Evolutionary conservation across 1,284 basidiomycete species (phyloP).

Genomic region (Schizophyllum commune): DNA sequence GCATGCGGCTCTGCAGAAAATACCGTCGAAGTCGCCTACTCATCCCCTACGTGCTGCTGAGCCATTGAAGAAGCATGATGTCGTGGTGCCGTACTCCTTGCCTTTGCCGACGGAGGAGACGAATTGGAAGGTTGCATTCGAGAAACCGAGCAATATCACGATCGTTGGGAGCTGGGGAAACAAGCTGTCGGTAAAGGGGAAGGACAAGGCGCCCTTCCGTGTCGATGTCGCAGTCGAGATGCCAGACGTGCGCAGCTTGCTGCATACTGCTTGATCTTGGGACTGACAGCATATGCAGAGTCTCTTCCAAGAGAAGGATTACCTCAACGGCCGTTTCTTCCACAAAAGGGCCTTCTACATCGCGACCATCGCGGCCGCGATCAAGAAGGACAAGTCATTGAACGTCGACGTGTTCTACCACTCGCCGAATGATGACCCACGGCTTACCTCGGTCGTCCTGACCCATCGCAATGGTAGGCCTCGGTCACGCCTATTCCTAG

Average conservation of each 20-base stretch:
- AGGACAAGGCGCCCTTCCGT: slow-evolving; percentile 55
- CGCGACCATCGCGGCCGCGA: slow-evolving; percentile 66
- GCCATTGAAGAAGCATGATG: slow-evolving; percentile 40
- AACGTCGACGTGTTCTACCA: slow-evolving; percentile 55
- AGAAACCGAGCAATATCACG: slow-evolving; percentile 56
- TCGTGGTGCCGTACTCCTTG: slow-evolving; percentile 56
- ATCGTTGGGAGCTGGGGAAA: slow-evolving; percentile 75
- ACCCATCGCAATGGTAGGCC: slow-evolving; percentile 45
- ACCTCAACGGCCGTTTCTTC: slow-evolving; percentile 85
- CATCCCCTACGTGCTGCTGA: slow-evolving; percentile 60
- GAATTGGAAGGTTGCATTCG: slow-evolving; percentile 72
- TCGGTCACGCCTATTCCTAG: slow-evolving; percentile 9
- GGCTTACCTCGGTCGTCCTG: slow-evolving; percentile 63
- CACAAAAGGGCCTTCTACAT: slow-evolving; percentile 92
- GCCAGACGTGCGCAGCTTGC: slow-evolving; percentile 56
- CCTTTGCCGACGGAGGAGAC: slow-evolving; percentile 62
- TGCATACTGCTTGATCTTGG: not conserved
- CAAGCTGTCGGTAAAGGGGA: slow-evolving; percentile 56
- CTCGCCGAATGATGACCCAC: slow-evolving; percentile 55
- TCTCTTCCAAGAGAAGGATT: slow-evolving; percentile 94
- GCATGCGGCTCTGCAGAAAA: slow-evolving; percentile 48
- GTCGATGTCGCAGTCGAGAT: slow-evolving; percentile 86
- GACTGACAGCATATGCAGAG: slow-evolving; percentile 28
- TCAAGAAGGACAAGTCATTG: slow-evolving; percentile 41
- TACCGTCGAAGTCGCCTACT: slow-evolving; percentile 50